A percentile compares a stretch with the other conserved stretches of the same genome.
phyloP scores from a whole-genome alignment of 2,329 filamentous ascomycete genomes.

The Didymella exigua region DNA sequence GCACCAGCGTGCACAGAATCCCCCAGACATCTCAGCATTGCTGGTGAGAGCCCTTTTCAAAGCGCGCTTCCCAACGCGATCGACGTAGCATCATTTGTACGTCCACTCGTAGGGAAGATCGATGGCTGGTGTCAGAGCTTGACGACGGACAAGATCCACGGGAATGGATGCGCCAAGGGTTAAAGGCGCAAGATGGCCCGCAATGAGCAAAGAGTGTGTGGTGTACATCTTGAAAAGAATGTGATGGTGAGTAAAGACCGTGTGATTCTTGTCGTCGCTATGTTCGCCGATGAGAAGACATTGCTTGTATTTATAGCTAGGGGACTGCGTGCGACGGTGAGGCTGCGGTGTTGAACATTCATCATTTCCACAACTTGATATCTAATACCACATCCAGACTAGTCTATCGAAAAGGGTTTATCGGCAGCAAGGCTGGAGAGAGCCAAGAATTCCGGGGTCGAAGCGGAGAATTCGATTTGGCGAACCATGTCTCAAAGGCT shows the following conservation, averaged over 20 bases:
- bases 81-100: conserved; percentile 2
- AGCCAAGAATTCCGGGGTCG: background rate
- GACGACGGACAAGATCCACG: background rate
- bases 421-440: background rate
- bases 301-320: background rate
- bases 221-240: background rate
- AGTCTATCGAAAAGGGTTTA: conserved; percentile 4
- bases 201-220: background rate
- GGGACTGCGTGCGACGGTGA: background rate
- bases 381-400: background rate
- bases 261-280: background rate
- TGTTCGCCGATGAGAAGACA: background rate
- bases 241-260: background rate
- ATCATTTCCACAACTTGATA: conserved; percentile 5
- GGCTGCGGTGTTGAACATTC: background rate
- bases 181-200: background rate
- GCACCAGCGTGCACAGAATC: background rate
- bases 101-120: background rate
- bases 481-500: background rate
- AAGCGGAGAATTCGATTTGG: conserved; percentile 1
- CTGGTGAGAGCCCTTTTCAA: background rate
- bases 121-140: background rate
- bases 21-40: background rate
- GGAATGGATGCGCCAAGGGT: background rate
- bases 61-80: background rate